Evolutionary conservation across 2,329 filamentous ascomycete species (phyloP).

Genomic region (Exophiala xenobiotica): DNA sequence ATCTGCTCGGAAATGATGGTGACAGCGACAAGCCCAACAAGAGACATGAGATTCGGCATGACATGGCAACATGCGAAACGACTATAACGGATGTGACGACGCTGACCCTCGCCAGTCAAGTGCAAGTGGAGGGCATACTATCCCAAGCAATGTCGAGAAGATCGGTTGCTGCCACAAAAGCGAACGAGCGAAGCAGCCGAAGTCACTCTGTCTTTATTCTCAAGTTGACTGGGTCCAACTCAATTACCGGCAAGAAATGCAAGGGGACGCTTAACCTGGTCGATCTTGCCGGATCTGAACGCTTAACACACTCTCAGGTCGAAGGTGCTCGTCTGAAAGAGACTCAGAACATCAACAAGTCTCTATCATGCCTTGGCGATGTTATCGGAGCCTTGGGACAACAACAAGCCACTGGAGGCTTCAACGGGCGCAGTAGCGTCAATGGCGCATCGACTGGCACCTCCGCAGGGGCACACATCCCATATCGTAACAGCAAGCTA

Average conservation of each 20-base stretch:
- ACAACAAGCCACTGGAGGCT: constrained; percentile 43
- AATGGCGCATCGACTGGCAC: constrained; percentile 8
- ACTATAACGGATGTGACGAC: constrained; percentile 76
- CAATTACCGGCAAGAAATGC: constrained; percentile 74
- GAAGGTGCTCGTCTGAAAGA: constrained; percentile 87
- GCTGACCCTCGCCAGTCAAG: constrained; percentile 73
- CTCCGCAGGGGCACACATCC: constrained; percentile 69
- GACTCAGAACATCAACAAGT: constrained; percentile 97
- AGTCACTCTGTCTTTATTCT: constrained; percentile 97
- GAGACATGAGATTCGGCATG: constrained; percentile 87
- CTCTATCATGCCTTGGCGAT: constrained; percentile 84
- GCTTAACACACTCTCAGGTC: constrained; percentile 80
- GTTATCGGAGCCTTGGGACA: constrained; percentile 91
- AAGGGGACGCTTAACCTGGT: constrained; percentile 95
- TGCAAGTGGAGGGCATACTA: constrained; percentile 77
- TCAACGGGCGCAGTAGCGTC: constrained; percentile 16
- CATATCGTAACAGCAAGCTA: constrained; percentile 94
- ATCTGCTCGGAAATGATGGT: constrained; percentile 72
- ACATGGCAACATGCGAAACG: constrained; percentile 77
- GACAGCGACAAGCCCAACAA: constrained; percentile 79
- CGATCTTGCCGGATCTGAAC: constrained; percentile 89
- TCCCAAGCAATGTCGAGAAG: constrained; percentile 79
- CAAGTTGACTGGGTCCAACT: constrained; percentile 64
- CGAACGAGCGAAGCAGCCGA: constrained; percentile 90
- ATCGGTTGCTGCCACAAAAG: constrained; percentile 93